phyloP scores from a whole-genome alignment of 768 basidiomycete species.

The Rhodotorula taiwanensis region DNA sequence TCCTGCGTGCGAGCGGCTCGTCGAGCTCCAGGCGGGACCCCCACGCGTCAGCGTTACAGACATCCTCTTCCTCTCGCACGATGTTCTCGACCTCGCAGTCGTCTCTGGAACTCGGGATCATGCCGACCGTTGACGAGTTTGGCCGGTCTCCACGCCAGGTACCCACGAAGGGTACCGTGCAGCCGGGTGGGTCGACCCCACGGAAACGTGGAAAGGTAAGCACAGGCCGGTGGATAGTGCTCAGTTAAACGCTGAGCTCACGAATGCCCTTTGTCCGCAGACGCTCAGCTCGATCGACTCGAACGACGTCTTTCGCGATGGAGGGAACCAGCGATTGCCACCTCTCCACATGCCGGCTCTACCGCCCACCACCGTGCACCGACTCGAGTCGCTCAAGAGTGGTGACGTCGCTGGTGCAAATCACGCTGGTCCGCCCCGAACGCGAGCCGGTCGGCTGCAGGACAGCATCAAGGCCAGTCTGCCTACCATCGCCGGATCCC shows the following conservation, averaged over 20 bases:
- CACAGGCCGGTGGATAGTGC: too few relatives aligned
- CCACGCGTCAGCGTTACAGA: constrained; percentile 12
- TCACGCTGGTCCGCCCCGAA: constrained; percentile 1
- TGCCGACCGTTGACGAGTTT: constrained; percentile 30
- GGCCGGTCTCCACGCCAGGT: constrained; percentile 50
- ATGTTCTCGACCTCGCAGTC: constrained; percentile 2
- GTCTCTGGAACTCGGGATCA: neutral
- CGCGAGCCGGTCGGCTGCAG: constrained; percentile 25
- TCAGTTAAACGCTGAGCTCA: neutral
- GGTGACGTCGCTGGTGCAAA: constrained; percentile 3
- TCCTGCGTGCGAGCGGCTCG: constrained; percentile 33
- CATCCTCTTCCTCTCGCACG: constrained; percentile 3
- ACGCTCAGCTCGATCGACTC: constrained; percentile 27
- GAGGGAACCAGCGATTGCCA: constrained; percentile 55
- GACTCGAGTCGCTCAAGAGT: constrained; percentile 59
- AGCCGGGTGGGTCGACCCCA: too few relatives aligned
- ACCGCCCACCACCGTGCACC: constrained; percentile 70
- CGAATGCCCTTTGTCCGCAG: neutral
- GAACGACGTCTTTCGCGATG: constrained; percentile 73
- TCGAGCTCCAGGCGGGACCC: constrained; percentile 23
- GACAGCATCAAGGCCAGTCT: constrained; percentile 49
- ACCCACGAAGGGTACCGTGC: constrained; percentile 56
- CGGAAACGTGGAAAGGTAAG: constrained; percentile 83
- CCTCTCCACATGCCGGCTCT: constrained; percentile 86
- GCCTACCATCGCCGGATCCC: constrained; percentile 89